Conservation (phyloP, 345 rosid genomes). For the Gossypium longicalyx region DNA sequence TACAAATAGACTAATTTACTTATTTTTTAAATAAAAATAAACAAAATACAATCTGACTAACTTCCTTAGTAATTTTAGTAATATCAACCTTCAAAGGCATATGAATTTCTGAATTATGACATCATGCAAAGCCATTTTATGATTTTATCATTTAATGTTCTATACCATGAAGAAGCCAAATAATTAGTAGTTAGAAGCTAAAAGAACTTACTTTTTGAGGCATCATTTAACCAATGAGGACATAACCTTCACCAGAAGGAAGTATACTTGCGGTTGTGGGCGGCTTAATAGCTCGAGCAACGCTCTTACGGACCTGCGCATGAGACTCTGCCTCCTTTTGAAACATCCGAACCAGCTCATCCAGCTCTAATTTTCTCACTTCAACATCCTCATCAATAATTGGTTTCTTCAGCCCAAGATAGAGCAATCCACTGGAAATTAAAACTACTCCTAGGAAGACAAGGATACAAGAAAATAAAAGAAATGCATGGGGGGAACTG, state of each 20-base stretch:
- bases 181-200: not conserved
- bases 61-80: too few species aligned
- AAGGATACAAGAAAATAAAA: slow-evolving; percentile 38
- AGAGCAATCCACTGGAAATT: slow-evolving; percentile 39
- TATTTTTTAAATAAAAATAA: too few species aligned
- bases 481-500: slow-evolving; percentile 43
- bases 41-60: too few species aligned
- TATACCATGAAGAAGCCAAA: too few species aligned
- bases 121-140: not conserved
- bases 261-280: slow-evolving; percentile 31
- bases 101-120: not conserved
- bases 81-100: not conserved
- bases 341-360: slow-evolving; percentile 52
- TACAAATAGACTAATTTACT: too few species aligned
- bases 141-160: too few species aligned
- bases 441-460: slow-evolving; percentile 37
- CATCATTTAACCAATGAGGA: slow-evolving; percentile 35
- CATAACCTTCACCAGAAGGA: slow-evolving; percentile 38
- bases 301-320: slow-evolving; percentile 40
- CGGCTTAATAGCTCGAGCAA: slow-evolving; percentile 33
- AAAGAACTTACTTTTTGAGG: not conserved
- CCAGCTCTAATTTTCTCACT: slow-evolving; percentile 48
- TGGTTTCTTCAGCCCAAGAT: slow-evolving; percentile 58
- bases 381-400: slow-evolving; percentile 38
- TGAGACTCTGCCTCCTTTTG: slow-evolving; percentile 64